phyloP scores from a whole-genome alignment of 768 basidiomycete genomes.

The Phlegmacium glaucopus region DNA sequence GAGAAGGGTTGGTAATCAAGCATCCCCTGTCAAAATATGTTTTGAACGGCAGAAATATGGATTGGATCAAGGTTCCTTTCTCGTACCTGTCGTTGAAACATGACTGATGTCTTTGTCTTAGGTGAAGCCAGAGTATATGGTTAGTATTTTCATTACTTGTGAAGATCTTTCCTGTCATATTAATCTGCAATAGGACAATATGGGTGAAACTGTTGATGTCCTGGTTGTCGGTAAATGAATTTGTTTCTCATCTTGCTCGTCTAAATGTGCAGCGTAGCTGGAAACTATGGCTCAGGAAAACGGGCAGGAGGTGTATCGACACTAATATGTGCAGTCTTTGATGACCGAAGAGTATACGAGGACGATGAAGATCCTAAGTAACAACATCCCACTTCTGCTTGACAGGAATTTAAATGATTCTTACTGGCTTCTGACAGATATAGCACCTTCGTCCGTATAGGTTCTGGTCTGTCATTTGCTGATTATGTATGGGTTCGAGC shows the following conservation, averaged over 20 bases:
- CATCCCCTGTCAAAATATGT: conserved; percentile 77
- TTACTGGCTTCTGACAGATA: conserved; percentile 59
- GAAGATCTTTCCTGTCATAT: not conserved
- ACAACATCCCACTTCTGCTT: conserved; percentile 9
- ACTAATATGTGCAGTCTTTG: conserved; percentile 84
- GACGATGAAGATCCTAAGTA: conserved; percentile 68
- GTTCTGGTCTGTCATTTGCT: conserved; percentile 80
- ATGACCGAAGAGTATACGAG: conserved; percentile 55
- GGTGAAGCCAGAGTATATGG: conserved; percentile 90
- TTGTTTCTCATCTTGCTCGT: not conserved
- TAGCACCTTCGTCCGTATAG: conserved; percentile 84
- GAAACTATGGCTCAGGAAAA: conserved; percentile 83
- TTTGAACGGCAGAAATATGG: conserved; percentile 82
- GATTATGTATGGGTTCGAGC: conserved; percentile 85
- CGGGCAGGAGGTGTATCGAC: conserved; percentile 89
- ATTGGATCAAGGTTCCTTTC: conserved; percentile 85
- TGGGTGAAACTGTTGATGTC: conserved; percentile 92
- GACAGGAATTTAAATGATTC: not conserved
- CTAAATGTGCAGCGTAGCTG: conserved; percentile 47
- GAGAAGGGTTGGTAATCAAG: conserved; percentile 94
- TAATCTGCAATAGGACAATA: conserved; percentile 58
- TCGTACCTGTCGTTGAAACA: not conserved
- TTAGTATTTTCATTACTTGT: conserved; percentile 26
- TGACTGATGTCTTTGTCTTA: conserved; percentile 17
- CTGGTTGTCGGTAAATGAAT: conserved; percentile 73